Conservation (phyloP, 2,329 filamentous ascomycete genomes). For the Microdochium nivale region DNA sequence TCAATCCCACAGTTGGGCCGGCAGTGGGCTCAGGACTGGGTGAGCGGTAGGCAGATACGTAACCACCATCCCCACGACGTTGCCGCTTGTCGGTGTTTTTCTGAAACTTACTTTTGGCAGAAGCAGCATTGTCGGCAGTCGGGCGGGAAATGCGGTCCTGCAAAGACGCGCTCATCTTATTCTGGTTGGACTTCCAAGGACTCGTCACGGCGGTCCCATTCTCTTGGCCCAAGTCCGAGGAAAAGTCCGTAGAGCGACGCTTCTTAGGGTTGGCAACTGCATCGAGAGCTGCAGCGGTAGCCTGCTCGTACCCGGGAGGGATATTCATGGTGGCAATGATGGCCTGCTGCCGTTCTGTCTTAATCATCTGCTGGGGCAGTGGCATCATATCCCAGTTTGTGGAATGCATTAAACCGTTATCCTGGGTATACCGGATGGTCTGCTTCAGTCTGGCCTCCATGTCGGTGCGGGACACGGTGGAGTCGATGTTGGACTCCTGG, state of each 20-base stretch:
- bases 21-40: slow-evolving; percentile 47
- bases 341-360: slow-evolving; percentile 53
- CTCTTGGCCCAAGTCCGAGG: slow-evolving; percentile 36
- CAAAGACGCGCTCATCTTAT: slow-evolving; percentile 35
- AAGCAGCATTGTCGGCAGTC: slow-evolving; percentile 30
- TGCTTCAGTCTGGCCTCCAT: slow-evolving; percentile 80
- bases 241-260: slow-evolving; percentile 67
- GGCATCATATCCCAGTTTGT: slow-evolving; percentile 80
- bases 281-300: slow-evolving; percentile 3
- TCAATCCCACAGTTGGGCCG: slow-evolving; percentile 78
- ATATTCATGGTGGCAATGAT: slow-evolving; percentile 22
- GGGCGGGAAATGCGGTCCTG: slow-evolving; percentile 69
- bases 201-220: slow-evolving; percentile 42
- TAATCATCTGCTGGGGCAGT: slow-evolving; percentile 77
- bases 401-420: slow-evolving; percentile 59
- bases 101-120: slow-evolving; percentile 76
- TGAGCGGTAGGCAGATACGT: slow-evolving; percentile 45
- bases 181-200: slow-evolving; percentile 46
- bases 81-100: slow-evolving; percentile 81
- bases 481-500: slow-evolving; percentile 59
- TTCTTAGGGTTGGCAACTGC: slow-evolving; percentile 52
- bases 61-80: slow-evolving; percentile 71
- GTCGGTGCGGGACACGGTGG: slow-evolving; percentile 54
- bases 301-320: slow-evolving; percentile 5
- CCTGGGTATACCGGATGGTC: slow-evolving; percentile 75